A percentile compares a stretch with the other conserved stretches of the same genome.
phyloP scores from a whole-genome alignment of 305 asterid genomes.

The Fraxinus dipetala region DNA sequence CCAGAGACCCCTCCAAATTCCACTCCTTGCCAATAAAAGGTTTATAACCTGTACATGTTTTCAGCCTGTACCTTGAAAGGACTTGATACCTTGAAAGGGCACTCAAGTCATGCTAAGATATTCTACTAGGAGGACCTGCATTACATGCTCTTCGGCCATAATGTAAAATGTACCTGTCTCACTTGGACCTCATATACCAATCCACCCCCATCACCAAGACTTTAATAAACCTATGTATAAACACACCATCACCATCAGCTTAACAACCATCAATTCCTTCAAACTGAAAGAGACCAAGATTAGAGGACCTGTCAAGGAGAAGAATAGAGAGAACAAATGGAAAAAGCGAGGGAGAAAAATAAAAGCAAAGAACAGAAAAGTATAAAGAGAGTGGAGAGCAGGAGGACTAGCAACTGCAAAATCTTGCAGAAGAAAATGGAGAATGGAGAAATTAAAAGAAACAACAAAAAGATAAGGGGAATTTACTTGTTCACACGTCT shows the following conservation, averaged over 20 bases:
- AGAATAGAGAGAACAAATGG: not conserved
- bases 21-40: not conserved
- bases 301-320: not conserved
- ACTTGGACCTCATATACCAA: not conserved
- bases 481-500: not conserved
- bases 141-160: not conserved
- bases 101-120: conserved; percentile 17
- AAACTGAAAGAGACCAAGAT: not conserved
- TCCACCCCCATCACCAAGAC: not conserved
- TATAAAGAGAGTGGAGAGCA: not conserved
- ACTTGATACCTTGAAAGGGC: not conserved
- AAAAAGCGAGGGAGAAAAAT: not conserved
- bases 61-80: conserved; percentile 5
- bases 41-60: conserved; percentile 6
- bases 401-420: not conserved
- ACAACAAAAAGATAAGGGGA: not conserved
- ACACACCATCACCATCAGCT: not conserved
- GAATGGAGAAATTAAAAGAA: not conserved
- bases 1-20: not conserved
- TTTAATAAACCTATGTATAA: not conserved
- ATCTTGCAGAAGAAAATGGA: not conserved
- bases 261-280: not conserved
- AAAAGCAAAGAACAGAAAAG: not conserved
- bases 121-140: conserved; percentile 7
- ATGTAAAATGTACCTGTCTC: not conserved